Percentiles rank a stretch among this genome's conserved stretches.
Evolutionary conservation across 768 basidiomycete genomes (phyloP).

Genomic region (Pleurotus ostreatus): DNA sequence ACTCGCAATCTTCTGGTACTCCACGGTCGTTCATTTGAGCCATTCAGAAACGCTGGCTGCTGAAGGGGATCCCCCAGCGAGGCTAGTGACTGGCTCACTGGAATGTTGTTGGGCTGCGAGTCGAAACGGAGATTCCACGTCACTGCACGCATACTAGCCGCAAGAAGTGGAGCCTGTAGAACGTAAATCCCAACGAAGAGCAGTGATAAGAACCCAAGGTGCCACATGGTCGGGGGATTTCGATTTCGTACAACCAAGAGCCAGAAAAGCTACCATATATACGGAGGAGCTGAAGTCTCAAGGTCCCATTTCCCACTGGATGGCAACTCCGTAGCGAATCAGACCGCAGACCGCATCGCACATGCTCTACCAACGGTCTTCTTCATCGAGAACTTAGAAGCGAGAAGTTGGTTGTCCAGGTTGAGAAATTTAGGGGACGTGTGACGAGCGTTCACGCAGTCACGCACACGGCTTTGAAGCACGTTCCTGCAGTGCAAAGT

Average conservation of each 20-base stretch:
- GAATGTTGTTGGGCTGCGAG: constrained; percentile 44
- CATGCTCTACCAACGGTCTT: too few species aligned
- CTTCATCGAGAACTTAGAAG: too few species aligned
- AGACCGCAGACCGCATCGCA: too few species aligned
- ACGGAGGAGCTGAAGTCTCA: background rate
- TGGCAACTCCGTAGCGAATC: too few species aligned
- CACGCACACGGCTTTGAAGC: too few species aligned
- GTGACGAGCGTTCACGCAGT: too few species aligned
- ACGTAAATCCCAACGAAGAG: background rate
- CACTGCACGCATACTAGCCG: constrained; percentile 29
- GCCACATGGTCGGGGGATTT: background rate
- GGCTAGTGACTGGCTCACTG: constrained; percentile 41
- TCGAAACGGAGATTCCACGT: constrained; percentile 56
- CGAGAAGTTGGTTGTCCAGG: too few species aligned
- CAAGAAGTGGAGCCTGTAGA: background rate
- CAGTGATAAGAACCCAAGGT: background rate
- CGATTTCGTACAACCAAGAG: background rate
- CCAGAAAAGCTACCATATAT: background rate
- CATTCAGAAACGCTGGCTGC: constrained; percentile 25
- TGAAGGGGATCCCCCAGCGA: constrained; percentile 37
- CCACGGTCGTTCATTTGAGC: constrained; percentile 48
- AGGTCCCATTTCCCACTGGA: too few species aligned
- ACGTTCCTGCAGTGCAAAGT: too few species aligned
- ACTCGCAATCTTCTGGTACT: constrained; percentile 45
- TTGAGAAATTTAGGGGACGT: too few species aligned